phyloP scores from a whole-genome alignment of 352 stramenopile species.

The Globisporangium abappressorium region DNA sequence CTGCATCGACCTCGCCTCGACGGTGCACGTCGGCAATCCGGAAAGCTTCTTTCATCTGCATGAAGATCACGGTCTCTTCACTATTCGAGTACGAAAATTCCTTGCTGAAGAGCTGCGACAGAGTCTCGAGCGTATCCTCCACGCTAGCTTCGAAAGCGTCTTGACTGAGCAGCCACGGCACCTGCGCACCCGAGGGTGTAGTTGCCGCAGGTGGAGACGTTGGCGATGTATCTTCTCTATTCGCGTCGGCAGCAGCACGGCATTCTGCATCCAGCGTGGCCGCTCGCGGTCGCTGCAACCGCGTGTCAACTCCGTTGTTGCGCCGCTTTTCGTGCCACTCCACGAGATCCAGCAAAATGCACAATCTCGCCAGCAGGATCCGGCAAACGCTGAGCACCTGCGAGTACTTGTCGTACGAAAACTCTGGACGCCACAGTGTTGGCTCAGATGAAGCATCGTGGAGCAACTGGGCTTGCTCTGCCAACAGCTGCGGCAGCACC shows the following conservation, averaged over 20 bases:
- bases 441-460: slow-evolving; percentile 51
- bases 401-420: slow-evolving; percentile 53
- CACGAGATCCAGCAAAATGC: slow-evolving; percentile 61
- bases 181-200: not conserved
- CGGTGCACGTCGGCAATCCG: slow-evolving; percentile 32
- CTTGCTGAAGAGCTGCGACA: slow-evolving; percentile 24
- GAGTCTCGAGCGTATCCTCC: slow-evolving; percentile 26
- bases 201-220: not conserved
- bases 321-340: slow-evolving; percentile 49
- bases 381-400: slow-evolving; percentile 42
- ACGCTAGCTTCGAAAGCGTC: slow-evolving; percentile 15
- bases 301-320: slow-evolving; percentile 19
- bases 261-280: slow-evolving; percentile 26
- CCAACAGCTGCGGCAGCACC: slow-evolving; percentile 32
- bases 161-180: slow-evolving; percentile 8
- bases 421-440: slow-evolving; percentile 49
- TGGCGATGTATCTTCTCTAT: not conserved
- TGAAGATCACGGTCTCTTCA: slow-evolving; percentile 21
- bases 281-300: slow-evolving; percentile 13
- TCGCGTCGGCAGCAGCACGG: not conserved
- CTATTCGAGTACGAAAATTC: slow-evolving; percentile 23
- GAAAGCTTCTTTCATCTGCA: slow-evolving; percentile 34
- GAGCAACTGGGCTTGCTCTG: slow-evolving; percentile 47
- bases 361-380: slow-evolving; percentile 48
- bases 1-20: slow-evolving; percentile 57